These are phyloP conservation scores for Colletotrichum noveboracense DNA, from an alignment of 2,329 filamentous ascomycete genomes.

Conservation along the genomic window DNA sequence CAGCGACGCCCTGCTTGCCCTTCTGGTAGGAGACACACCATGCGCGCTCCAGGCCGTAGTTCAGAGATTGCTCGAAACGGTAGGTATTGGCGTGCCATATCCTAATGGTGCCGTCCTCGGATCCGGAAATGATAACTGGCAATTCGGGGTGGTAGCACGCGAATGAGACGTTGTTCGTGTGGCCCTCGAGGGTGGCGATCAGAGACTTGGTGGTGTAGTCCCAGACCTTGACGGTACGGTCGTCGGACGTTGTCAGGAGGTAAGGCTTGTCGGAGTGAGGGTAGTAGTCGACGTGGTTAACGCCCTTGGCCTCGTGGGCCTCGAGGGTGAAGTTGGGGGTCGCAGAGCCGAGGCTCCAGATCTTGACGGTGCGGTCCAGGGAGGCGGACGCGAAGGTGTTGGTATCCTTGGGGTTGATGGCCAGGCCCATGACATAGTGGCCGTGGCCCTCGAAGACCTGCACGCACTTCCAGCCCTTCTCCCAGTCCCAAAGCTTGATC, in stretches of 20 bases:
- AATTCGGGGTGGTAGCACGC: constrained; percentile 97
- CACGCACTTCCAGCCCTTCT: constrained; percentile 97
- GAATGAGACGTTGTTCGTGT: constrained; percentile 98
- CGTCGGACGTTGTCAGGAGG: constrained; percentile 94
- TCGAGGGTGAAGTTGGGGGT: constrained; percentile 96
- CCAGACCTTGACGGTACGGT: constrained; percentile 86
- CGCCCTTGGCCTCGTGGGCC: constrained; percentile 95
- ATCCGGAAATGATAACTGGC: constrained; percentile 96
- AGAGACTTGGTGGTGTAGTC: constrained; percentile 98
- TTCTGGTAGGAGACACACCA: constrained; percentile 98
- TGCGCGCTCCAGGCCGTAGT: constrained; percentile 92
- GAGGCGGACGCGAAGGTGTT: constrained; percentile 93
- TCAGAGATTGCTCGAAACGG: constrained; percentile 91
- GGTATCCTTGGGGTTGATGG: constrained; percentile 97
- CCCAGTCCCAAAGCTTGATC: constrained; percentile 99
- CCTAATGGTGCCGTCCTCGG: constrained; percentile 95
- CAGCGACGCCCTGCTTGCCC: constrained; percentile 90
- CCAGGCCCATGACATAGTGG: constrained; percentile 95
- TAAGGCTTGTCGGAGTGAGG: constrained; percentile 80
- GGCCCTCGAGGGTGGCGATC: constrained; percentile 94
- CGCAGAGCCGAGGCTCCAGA: constrained; percentile 94
- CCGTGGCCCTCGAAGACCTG: constrained; percentile 96
- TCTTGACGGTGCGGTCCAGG: constrained; percentile 95
- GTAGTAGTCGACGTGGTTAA: constrained; percentile 96
- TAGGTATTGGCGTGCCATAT: constrained; percentile 99